phyloP scores from a whole-genome alignment of 345 rosid genomes.

The Trapa incisa region DNA sequence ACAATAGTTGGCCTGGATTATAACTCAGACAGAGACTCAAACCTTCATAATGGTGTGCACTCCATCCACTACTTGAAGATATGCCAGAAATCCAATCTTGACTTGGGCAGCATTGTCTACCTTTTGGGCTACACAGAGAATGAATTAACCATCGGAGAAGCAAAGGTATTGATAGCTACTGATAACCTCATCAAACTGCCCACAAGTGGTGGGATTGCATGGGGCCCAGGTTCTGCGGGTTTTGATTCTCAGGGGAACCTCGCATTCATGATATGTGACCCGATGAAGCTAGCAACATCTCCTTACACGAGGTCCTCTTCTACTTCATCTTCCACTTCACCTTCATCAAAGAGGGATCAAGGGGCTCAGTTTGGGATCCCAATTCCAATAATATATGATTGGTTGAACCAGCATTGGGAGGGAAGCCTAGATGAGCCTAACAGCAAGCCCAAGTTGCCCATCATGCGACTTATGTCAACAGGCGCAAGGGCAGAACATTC shows the following conservation, averaged over 20 bases:
- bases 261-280: conserved; percentile 95
- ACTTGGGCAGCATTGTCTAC: conserved; percentile 65
- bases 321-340: conserved; percentile 43
- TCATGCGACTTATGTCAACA: conserved; percentile 77
- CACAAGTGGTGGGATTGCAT: conserved; percentile 48
- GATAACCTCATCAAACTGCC: conserved; percentile 85
- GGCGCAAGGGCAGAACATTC: conserved; percentile 88
- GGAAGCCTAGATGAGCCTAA: conserved; percentile 74
- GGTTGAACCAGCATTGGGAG: conserved; percentile 99
- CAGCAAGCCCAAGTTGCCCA: conserved; percentile 74
- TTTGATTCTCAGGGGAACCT: conserved; percentile 88
- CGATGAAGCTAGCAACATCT: conserved; percentile 84
- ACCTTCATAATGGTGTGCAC: conserved; percentile 41
- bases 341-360: conserved; percentile 54
- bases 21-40: conserved; percentile 56
- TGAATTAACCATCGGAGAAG: conserved; percentile 68
- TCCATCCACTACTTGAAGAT: conserved; percentile 64
- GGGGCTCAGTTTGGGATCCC: conserved; percentile 91
- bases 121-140: conserved; percentile 57
- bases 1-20: conserved; percentile 80
- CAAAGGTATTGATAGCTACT: conserved; percentile 83
- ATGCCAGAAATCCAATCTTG: conserved; percentile 66
- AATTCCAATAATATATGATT: conserved; percentile 75
- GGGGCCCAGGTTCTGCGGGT: conserved; percentile 93
- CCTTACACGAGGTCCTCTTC: conserved; percentile 63